Evolutionary conservation across 805 yeast species (phyloP).

Genomic region (Yamadazyma akitaensis): DNA sequence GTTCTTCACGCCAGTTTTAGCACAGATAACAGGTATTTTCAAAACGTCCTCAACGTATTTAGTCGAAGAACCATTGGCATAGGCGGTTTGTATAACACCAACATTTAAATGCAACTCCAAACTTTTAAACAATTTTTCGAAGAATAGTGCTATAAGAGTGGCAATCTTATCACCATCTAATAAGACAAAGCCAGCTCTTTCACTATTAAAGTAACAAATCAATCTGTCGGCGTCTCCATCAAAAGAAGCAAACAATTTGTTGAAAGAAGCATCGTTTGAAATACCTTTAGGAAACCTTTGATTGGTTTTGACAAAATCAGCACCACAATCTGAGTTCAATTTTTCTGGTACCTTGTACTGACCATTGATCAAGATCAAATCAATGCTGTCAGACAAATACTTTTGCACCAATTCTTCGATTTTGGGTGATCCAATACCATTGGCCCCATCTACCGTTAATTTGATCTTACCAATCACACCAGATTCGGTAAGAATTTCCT

Average conservation of each 20-base stretch:
- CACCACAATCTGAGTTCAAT: constrained; percentile 84
- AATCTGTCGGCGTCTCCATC: constrained; percentile 98
- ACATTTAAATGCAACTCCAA: constrained; percentile 43
- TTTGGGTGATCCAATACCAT: constrained; percentile 94
- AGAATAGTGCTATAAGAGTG: constrained; percentile 70
- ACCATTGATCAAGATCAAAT: constrained; percentile 49
- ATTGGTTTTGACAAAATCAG: constrained; percentile 90
- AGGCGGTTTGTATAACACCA: constrained; percentile 96
- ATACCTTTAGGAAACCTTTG: constrained; percentile 73
- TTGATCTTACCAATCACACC: constrained; percentile 25
- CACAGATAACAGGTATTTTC: constrained; percentile 75
- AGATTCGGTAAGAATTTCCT: constrained; percentile 35
- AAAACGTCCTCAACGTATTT: constrained; percentile 58
- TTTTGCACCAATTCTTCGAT: constrained; percentile 45
- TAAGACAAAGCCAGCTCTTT: constrained; percentile 42
- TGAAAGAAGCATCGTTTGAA: constrained; percentile 13
- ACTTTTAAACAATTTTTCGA: constrained; percentile 49
- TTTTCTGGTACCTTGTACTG: constrained; percentile 49
- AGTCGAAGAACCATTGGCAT: constrained; percentile 93
- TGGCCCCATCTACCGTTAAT: constrained; percentile 84
- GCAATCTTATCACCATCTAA: constrained; percentile 95
- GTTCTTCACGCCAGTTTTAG: constrained; percentile 96
- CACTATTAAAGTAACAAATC: constrained; percentile 64
- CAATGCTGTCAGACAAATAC: constrained; percentile 39
- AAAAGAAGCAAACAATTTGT: constrained; percentile 69